These are phyloP conservation scores for Cladosporium phlei DNA, from an alignment of 2,329 filamentous ascomycete species.

Conservation along the genomic window DNA sequence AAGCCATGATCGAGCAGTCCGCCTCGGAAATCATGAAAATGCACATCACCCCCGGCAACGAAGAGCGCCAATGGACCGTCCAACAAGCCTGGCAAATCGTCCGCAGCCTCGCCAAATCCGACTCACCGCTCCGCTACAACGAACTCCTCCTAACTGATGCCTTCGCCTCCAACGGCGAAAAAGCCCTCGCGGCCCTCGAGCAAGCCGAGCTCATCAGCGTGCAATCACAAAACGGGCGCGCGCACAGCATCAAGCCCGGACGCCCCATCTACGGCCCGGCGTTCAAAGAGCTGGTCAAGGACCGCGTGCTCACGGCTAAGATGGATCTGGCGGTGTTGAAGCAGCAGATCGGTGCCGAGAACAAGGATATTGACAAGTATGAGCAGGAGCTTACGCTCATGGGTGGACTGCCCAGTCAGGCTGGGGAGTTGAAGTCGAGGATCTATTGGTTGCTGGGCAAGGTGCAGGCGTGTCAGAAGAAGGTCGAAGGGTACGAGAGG, in stretches of 20 bases:
- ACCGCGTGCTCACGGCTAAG: slow-evolving; percentile 67
- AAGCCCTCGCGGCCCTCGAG: slow-evolving; percentile 72
- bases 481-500: slow-evolving; percentile 67
- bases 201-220: slow-evolving; percentile 83
- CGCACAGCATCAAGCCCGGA: slow-evolving; percentile 70
- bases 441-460: slow-evolving; percentile 70
- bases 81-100: slow-evolving; percentile 91
- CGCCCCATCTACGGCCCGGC: slow-evolving; percentile 83
- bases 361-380: slow-evolving; percentile 67
- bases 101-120: slow-evolving; percentile 66
- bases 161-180: slow-evolving; percentile 68
- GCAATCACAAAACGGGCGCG: slow-evolving; percentile 67
- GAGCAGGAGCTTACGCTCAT: slow-evolving; percentile 72
- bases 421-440: slow-evolving; percentile 61
- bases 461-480: slow-evolving; percentile 66
- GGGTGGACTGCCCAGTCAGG: slow-evolving; percentile 65
- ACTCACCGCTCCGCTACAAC: slow-evolving; percentile 73
- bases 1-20: slow-evolving; percentile 83
- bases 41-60: slow-evolving; percentile 66
- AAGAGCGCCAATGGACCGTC: slow-evolving; percentile 64
- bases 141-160: slow-evolving; percentile 73
- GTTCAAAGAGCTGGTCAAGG: slow-evolving; percentile 66
- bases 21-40: slow-evolving; percentile 90
- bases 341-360: slow-evolving; percentile 68
- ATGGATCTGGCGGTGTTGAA: slow-evolving; percentile 64